Conservation (phyloP, 305 asterid species). For the Coffea humblotiana region DNA sequence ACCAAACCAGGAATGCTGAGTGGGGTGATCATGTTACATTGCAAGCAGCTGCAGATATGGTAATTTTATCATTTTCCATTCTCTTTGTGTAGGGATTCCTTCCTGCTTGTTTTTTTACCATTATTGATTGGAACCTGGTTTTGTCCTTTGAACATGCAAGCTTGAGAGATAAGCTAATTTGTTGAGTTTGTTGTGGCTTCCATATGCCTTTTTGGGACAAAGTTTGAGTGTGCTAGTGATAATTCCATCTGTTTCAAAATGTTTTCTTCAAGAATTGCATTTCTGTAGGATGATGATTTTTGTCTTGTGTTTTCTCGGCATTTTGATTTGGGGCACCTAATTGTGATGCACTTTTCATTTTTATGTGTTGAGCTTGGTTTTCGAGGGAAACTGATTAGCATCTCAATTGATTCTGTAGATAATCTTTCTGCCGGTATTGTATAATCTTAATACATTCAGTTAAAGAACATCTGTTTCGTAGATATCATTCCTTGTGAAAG, state of each 20-base stretch:
- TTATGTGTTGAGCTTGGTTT: neutral
- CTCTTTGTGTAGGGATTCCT: neutral
- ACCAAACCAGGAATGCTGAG: conserved; percentile 65
- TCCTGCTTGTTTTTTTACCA: neutral
- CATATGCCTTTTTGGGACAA: neutral
- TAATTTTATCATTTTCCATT: conserved; percentile 23
- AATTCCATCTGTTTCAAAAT: neutral
- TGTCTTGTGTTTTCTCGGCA: conserved; percentile 1
- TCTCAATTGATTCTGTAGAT: neutral
- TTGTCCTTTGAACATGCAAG: neutral
- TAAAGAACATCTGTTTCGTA: neutral
- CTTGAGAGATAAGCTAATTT: neutral
- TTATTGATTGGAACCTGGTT: neutral
- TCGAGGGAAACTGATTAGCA: neutral
- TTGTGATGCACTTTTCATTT: neutral
- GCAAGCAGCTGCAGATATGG: conserved; percentile 98
- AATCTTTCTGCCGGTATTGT: neutral
- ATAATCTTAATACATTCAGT: neutral
- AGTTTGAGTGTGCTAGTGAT: neutral
- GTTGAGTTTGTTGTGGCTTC: neutral
- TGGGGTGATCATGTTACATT: conserved; percentile 99
- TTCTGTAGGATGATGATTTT: neutral
- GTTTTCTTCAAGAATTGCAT: neutral
- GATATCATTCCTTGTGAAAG: conserved; percentile 4
- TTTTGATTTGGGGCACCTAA: neutral